A percentile compares a stretch with the other conserved stretches of the same genome.
These are phyloP conservation scores for Arachis hypogaea DNA, from an alignment of 306 rosid species.

Conservation along the genomic window DNA sequence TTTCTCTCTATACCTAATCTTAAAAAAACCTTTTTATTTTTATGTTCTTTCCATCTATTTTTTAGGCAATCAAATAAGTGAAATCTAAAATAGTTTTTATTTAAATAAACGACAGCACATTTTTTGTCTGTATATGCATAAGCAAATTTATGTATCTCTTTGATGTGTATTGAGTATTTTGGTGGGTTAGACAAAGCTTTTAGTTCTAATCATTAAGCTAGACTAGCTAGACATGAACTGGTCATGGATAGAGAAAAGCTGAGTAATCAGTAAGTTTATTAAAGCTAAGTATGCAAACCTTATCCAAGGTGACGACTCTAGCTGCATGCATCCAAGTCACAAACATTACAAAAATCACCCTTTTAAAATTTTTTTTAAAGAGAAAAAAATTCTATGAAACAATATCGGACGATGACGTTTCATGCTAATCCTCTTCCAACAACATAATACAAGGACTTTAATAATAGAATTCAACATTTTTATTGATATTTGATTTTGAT, in stretches of 20 bases:
- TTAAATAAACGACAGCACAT: too few relatives aligned
- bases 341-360: not conserved
- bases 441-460: not conserved
- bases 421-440: not conserved
- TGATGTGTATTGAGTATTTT: not conserved
- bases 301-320: slow-evolving; percentile 33
- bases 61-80: too few relatives aligned
- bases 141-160: not conserved
- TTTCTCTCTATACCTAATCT: too few relatives aligned
- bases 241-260: slow-evolving; percentile 4
- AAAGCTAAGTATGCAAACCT: not conserved
- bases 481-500: not conserved
- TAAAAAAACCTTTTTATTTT: too few relatives aligned
- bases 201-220: not conserved
- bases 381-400: too few relatives aligned
- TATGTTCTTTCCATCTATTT: too few relatives aligned
- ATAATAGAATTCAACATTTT: not conserved
- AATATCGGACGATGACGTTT: not conserved
- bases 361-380: not conserved
- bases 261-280: slow-evolving; percentile 18
- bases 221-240: not conserved
- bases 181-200: slow-evolving; percentile 6
- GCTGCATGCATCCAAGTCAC: not conserved
- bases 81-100: too few relatives aligned
- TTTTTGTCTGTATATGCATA: too few relatives aligned